phyloP scores from a whole-genome alignment of 192 early-diverging fungal genomes.

The Coemansia javaensis region DNA sequence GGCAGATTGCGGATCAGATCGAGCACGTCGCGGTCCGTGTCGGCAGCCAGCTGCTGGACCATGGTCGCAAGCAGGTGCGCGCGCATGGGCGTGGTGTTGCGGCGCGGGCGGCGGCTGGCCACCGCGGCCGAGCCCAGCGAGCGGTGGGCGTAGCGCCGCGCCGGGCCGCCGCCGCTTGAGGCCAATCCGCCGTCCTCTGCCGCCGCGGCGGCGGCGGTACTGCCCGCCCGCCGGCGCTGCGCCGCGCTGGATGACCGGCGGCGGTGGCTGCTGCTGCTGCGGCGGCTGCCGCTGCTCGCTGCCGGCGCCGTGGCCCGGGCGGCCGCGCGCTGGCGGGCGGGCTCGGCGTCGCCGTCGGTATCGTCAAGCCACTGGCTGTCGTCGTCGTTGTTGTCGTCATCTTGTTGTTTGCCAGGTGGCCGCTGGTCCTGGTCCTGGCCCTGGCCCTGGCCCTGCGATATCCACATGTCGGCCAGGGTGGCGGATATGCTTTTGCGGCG shows the following conservation, averaged over 20 bases:
- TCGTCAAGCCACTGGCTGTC: slow-evolving; percentile 4
- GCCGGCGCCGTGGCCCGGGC: no score
- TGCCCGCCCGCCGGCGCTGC: not conserved
- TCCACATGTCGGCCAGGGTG: slow-evolving; percentile 22
- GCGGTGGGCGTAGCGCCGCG: slow-evolving; percentile 14
- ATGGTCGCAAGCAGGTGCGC: slow-evolving; percentile 44
- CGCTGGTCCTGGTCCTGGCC: no score
- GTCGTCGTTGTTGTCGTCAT: no score
- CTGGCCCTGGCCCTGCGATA: no score
- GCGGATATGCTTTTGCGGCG: slow-evolving; percentile 33
- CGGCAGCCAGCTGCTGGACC: slow-evolving; percentile 38
- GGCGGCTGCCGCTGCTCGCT: no score
- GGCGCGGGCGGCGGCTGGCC: slow-evolving; percentile 6
- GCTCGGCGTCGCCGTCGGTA: not conserved
- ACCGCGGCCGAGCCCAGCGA: slow-evolving; percentile 18
- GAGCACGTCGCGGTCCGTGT: slow-evolving; percentile 44
- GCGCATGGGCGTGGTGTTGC: slow-evolving; percentile 49
- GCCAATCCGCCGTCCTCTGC: no score
- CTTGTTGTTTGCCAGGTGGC: no score
- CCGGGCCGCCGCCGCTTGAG: not conserved
- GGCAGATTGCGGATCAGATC: slow-evolving; percentile 38
- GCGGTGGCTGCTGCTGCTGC: not conserved
- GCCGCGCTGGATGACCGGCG: not conserved
- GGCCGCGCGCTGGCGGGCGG: no score
- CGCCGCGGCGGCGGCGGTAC: not conserved